Evolutionary conservation across 805 yeast species (phyloP).

Genomic region (Cyberlindnera mycetangii): DNA sequence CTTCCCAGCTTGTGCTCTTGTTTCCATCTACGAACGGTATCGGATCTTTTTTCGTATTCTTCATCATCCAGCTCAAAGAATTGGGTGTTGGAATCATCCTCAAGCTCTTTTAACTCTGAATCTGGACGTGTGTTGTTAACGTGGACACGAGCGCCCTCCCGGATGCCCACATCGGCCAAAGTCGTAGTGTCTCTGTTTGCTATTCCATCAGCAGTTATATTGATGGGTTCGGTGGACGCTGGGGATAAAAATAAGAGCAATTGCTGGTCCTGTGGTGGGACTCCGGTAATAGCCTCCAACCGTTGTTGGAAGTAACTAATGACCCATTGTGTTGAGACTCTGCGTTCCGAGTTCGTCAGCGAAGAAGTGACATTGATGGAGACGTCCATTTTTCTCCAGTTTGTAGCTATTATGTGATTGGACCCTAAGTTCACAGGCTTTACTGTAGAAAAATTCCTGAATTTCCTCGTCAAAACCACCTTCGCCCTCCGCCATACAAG

Average conservation of each 20-base stretch:
- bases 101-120: conserved; percentile 45
- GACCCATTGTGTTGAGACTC: conserved; percentile 62
- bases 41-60: conserved; percentile 55
- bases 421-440: too few species aligned
- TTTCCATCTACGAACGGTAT: conserved; percentile 80
- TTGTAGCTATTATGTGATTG: too few species aligned
- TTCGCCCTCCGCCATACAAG: not conserved
- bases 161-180: not conserved
- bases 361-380: conserved; percentile 59
- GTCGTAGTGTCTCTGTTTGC: not conserved
- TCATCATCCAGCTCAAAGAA: conserved; percentile 49
- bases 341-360: conserved; percentile 65
- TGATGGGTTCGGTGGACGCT: conserved; percentile 28
- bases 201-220: conserved; percentile 14
- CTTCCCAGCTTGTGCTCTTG: conserved; percentile 64
- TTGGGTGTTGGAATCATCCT: conserved; percentile 33
- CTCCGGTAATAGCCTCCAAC: conserved; percentile 72
- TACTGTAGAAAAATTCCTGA: too few species aligned
- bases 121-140: conserved; percentile 55
- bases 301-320: conserved; percentile 48
- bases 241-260: conserved; percentile 43
- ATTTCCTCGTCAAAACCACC: too few species aligned
- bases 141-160: conserved; percentile 30
- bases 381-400: too few species aligned
- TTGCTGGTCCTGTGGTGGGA: conserved; percentile 55